A percentile compares a stretch with the other conserved stretches of the same genome.
Evolutionary conservation across 1,139 yeast species (phyloP).

Genomic region (Geotrichum fermentans): DNA sequence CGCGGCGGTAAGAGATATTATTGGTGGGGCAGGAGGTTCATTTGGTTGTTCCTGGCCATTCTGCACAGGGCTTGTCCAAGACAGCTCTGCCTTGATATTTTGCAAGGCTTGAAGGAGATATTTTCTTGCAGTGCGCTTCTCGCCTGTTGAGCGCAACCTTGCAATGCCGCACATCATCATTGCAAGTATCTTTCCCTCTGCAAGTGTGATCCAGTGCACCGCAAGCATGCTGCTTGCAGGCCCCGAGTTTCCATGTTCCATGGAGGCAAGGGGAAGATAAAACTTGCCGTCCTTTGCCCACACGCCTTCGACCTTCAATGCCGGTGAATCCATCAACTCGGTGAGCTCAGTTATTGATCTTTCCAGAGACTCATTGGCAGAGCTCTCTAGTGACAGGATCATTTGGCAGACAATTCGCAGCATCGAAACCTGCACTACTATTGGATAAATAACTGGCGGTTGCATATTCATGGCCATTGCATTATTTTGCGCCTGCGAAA

Average conservation of each 20-base stretch:
- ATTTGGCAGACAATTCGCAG: constrained; percentile 16
- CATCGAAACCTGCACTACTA: constrained; percentile 13
- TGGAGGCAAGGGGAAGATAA: constrained; percentile 8
- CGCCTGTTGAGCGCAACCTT: constrained; percentile 4
- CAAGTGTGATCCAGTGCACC: constrained; percentile 14
- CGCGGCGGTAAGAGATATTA: constrained; percentile 12
- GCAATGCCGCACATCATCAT: constrained; percentile 15
- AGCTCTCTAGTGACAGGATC: constrained; percentile 4
- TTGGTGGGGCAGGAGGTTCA: constrained; percentile 14
- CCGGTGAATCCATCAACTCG: constrained; percentile 1
- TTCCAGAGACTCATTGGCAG: constrained; percentile 11
- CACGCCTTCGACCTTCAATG: constrained; percentile 3
- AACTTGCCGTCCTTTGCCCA: constrained; percentile 15
- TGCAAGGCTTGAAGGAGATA: constrained; percentile 9
- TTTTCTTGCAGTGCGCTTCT: constrained; percentile 11
- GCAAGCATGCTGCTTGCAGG: constrained; percentile 6
- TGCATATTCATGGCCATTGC: neutral
- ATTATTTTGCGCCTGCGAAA: neutral
- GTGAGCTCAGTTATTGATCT: constrained; percentile 3
- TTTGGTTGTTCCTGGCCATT: neutral
- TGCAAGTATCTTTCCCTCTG: constrained; percentile 15
- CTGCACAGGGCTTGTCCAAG: constrained; percentile 12
- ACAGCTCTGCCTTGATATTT: constrained; percentile 13
- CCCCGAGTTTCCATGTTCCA: constrained; percentile 7
- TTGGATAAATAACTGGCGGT: constrained; percentile 5